These are phyloP conservation scores for Phytopythium sindhum DNA, from an alignment of 352 stramenopile species.

Conservation along the genomic window DNA sequence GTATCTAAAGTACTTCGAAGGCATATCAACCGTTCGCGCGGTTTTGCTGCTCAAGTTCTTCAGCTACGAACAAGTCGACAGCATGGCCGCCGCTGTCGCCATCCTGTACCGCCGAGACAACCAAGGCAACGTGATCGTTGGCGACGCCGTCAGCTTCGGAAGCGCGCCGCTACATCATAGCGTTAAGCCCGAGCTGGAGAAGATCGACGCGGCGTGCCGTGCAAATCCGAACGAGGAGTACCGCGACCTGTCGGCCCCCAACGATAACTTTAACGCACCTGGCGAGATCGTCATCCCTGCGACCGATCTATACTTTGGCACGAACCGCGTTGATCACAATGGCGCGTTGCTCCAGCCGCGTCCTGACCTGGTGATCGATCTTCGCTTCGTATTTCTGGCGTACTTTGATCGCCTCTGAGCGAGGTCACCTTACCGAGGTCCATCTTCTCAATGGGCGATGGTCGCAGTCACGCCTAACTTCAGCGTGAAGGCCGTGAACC, in stretches of 20 bases:
- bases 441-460: not conserved
- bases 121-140: not conserved
- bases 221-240: not conserved
- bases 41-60: constrained; percentile 2
- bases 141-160: not conserved
- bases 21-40: not conserved
- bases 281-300: not conserved
- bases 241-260: not conserved
- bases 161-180: not conserved
- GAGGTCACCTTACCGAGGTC: too few species aligned
- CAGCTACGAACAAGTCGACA: not conserved
- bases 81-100: not conserved
- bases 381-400: not conserved
- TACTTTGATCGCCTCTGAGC: too few species aligned
- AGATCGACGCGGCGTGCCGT: not conserved
- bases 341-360: not conserved
- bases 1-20: not conserved
- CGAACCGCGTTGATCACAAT: not conserved
- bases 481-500: not conserved
- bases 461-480: too few species aligned
- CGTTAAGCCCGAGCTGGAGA: not conserved
- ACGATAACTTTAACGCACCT: not conserved
- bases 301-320: not conserved
- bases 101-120: not conserved
- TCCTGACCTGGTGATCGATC: not conserved